Evolutionary conservation across 805 yeast genomes (phyloP).

Genomic region (Debaryomyces prosopidis): DNA sequence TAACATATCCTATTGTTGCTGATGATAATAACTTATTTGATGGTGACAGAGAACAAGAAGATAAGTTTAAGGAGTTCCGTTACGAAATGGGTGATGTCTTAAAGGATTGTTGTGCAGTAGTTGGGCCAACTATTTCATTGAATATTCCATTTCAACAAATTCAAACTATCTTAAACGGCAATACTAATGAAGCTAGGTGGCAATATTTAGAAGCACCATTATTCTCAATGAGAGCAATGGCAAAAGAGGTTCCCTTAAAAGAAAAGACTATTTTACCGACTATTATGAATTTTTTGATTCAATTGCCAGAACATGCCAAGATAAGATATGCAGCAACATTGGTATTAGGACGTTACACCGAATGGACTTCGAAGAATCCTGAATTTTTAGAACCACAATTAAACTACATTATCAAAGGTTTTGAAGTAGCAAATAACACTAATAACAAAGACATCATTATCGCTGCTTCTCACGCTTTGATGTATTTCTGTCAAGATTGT

Average conservation of each 20-base stretch:
- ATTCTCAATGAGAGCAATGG: conserved; percentile 91
- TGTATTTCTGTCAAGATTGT: conserved; percentile 95
- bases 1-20: conserved; percentile 65
- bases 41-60: conserved; percentile 77
- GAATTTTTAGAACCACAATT: conserved; percentile 79
- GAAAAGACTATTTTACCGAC: conserved; percentile 73
- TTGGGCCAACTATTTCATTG: conserved; percentile 74
- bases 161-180: conserved; percentile 37
- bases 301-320: conserved; percentile 80
- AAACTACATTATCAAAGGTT: conserved; percentile 79
- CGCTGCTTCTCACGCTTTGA: conserved; percentile 91
- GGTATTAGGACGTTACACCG: conserved; percentile 93
- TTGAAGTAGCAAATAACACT: conserved; percentile 32
- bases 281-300: conserved; percentile 66
- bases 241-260: conserved; percentile 72
- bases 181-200: conserved; percentile 57
- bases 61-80: conserved; percentile 89
- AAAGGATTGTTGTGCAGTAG: conserved; percentile 90
- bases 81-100: conserved; percentile 98
- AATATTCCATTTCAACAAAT: conserved; percentile 67
- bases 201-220: conserved; percentile 88
- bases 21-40: conserved; percentile 47
- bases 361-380: conserved; percentile 90
- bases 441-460: conserved; percentile 53
- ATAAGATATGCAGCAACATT: conserved; percentile 90